Conservation (phyloP, 192 early-diverging fungal species). For the Blastocladiella britannica region DNA sequence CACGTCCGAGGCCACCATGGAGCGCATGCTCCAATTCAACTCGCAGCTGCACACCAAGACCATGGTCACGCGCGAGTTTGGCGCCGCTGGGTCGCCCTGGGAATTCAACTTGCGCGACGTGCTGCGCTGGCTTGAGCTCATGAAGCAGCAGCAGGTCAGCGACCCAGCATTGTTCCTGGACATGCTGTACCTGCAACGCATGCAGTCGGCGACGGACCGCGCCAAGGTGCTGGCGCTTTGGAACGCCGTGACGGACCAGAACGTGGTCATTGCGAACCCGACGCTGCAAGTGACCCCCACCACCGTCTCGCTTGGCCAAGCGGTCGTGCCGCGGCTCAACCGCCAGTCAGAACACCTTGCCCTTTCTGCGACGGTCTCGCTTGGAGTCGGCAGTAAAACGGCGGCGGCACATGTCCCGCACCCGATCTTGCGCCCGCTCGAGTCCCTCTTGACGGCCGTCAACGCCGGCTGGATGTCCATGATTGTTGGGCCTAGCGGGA, state of each 20-base stretch:
- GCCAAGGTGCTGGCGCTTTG: constrained; percentile 28
- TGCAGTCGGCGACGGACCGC: constrained; percentile 66
- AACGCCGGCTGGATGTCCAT: constrained; percentile 84
- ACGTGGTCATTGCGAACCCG: background rate
- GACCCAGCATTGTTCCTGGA: constrained; percentile 49
- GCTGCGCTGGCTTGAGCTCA: constrained; percentile 75
- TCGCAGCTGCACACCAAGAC: constrained; percentile 63
- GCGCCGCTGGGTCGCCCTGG: constrained; percentile 68
- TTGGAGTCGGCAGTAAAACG: no score
- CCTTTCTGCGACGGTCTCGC: no score
- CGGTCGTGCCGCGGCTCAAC: constrained; percentile 25
- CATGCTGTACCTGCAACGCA: constrained; percentile 70
- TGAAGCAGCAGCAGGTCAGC: constrained; percentile 24
- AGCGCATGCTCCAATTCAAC: constrained; percentile 63
- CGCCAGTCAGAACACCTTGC: no score
- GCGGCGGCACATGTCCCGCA: constrained; percentile 39
- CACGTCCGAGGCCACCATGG: constrained; percentile 17
- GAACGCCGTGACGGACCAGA: constrained; percentile 26
- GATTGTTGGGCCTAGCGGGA: constrained; percentile 55
- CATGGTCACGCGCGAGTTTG: constrained; percentile 56
- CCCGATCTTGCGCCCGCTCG: constrained; percentile 37
- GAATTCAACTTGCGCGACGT: constrained; percentile 98
- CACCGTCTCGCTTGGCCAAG: constrained; percentile 37
- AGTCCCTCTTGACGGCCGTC: constrained; percentile 68
- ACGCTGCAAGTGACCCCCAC: constrained; percentile 22